These are phyloP conservation scores for Clitocybe nebularis DNA, from an alignment of 1,284 basidiomycete species.

Conservation along the genomic window DNA sequence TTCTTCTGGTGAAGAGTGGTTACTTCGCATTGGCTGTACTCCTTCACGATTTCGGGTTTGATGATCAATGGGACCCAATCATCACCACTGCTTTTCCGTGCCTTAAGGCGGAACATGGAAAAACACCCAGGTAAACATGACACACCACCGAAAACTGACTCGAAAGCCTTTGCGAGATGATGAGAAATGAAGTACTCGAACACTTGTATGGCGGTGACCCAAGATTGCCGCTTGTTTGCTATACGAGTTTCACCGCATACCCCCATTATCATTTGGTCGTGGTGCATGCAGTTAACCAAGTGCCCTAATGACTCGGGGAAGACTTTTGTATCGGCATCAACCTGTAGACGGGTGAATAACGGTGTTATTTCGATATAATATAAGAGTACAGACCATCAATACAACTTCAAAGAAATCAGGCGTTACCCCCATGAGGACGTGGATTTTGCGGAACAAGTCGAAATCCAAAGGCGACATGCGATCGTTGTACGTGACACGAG, in stretches of 20 bases:
- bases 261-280: constrained; percentile 99
- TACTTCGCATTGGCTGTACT: constrained; percentile 94
- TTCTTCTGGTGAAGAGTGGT: constrained; percentile 98
- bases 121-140: constrained; percentile 99
- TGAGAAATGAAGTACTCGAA: constrained; percentile 99
- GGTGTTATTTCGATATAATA: constrained; percentile 19
- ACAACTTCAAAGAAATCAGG: constrained; percentile 98
- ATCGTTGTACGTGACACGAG: constrained; percentile 97
- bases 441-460: constrained; percentile 96
- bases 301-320: constrained; percentile 83
- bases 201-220: constrained; percentile 98
- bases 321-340: constrained; percentile 96
- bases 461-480: constrained; percentile 98
- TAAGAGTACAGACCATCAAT: constrained; percentile 75
- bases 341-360: constrained; percentile 43
- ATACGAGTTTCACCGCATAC: constrained; percentile 98
- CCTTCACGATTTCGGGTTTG: constrained; percentile 96
- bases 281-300: constrained; percentile 96
- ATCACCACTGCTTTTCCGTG: constrained; percentile 80
- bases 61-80: constrained; percentile 98
- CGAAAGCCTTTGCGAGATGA: constrained; percentile 97
- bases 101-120: constrained; percentile 99
- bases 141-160: constrained; percentile 98
- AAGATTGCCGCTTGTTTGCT: constrained; percentile 95
- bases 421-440: constrained; percentile 97